These are phyloP conservation scores for Funneliformis caledonium DNA, from an alignment of 371 early-diverging fungal species.

Conservation along the genomic window DNA sequence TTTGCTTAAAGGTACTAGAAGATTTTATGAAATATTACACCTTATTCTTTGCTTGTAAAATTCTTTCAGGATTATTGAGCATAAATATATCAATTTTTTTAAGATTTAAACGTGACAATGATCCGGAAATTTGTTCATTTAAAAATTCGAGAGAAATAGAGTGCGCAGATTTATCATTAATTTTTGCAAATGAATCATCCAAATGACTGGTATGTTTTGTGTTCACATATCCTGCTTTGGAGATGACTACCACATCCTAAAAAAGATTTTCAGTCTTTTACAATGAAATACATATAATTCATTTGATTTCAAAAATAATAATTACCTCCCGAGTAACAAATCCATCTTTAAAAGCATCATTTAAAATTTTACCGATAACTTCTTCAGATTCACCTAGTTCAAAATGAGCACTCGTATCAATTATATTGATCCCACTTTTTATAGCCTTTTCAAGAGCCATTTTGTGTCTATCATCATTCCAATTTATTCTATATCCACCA, in stretches of 20 bases:
- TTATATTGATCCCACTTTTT: conserved; percentile 67
- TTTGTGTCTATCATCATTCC: conserved; percentile 47
- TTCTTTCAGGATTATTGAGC: conserved; percentile 81
- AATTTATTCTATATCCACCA: conserved; percentile 61
- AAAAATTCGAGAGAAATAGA: conserved; percentile 67
- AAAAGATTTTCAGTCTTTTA: background rate
- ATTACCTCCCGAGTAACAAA: background rate
- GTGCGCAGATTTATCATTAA: conserved; percentile 64
- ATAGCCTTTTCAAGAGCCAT: conserved; percentile 64
- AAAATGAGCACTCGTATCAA: conserved; percentile 80
- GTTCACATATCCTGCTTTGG: conserved; percentile 74
- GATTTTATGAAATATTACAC: conserved; percentile 44
- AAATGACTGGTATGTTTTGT: conserved; percentile 41
- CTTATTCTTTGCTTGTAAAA: conserved; percentile 62
- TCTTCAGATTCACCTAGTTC: conserved; percentile 55
- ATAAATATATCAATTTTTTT: conserved; percentile 72
- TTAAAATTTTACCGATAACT: conserved; percentile 14
- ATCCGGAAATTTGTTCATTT: conserved; percentile 60
- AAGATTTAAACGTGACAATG: conserved; percentile 64
- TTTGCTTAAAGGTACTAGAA: background rate
- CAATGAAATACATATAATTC: background rate
- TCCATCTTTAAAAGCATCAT: background rate
- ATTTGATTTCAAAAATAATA: background rate
- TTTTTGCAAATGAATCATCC: conserved; percentile 55
- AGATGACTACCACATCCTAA: conserved; percentile 64